Evolutionary conservation across 176 grass and related monocot genomes (phyloP).

Genomic region (Lolium multiflorum): DNA sequence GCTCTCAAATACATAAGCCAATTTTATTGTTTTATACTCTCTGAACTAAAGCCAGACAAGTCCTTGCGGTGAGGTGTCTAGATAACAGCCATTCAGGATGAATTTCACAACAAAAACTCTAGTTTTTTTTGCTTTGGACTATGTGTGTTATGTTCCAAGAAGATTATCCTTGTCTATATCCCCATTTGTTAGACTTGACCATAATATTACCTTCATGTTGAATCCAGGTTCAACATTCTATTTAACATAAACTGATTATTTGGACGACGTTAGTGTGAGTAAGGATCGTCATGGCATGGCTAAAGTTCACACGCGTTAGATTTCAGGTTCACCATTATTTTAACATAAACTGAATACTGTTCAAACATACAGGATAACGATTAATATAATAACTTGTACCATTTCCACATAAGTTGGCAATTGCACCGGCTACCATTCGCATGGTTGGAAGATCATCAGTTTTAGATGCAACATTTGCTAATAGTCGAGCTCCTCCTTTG

Average conservation of each 20-base stretch:
- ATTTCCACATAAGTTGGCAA: constrained; percentile 99
- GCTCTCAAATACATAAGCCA: not conserved
- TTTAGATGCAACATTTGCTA: constrained; percentile 84
- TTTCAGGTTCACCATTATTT: not conserved
- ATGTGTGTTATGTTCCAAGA: not conserved
- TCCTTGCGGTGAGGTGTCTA: not conserved
- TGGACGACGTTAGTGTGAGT: not conserved
- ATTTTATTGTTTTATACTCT: not conserved
- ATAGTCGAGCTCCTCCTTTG: constrained; percentile 80
- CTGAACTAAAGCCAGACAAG: not conserved
- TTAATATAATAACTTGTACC: constrained; percentile 54
- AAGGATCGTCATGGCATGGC: not conserved
- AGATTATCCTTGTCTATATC: not conserved
- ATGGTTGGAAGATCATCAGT: constrained; percentile 91
- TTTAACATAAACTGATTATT: not conserved
- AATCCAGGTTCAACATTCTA: not conserved
- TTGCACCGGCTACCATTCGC: constrained; percentile 88
- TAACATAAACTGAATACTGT: not conserved
- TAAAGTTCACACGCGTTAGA: not conserved
- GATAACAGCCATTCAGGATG: not conserved
- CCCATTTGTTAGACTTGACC: not conserved
- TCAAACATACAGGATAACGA: not conserved
- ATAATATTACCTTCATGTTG: not conserved
- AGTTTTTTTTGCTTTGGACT: not conserved
- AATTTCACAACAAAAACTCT: not conserved